Evolutionary conservation across 164 flowering plant genomes (phyloP).

Genomic region (Protea cynaroides): DNA sequence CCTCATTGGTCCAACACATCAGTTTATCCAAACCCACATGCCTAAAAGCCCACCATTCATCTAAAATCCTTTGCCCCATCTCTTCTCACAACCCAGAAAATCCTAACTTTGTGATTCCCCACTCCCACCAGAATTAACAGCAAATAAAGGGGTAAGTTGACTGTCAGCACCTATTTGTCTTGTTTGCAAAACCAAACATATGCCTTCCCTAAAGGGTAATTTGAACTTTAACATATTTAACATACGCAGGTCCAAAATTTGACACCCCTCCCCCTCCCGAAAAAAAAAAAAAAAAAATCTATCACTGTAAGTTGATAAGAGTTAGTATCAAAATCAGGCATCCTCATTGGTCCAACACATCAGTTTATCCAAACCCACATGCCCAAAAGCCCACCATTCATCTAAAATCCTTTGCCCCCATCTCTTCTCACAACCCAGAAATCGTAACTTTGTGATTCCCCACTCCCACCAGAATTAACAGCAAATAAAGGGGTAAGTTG

Average conservation of each 20-base stretch:
- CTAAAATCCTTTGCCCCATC: conserved; percentile 16
- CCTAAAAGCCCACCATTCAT: conserved; percentile 23
- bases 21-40: conserved; percentile 50
- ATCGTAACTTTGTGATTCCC: conserved; percentile 7
- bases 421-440: conserved; percentile 4
- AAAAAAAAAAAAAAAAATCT: too few species aligned
- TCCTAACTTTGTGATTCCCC: conserved; percentile 11
- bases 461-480: conserved; percentile 3
- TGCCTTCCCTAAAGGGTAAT: too few species aligned
- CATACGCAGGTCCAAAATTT: too few species aligned
- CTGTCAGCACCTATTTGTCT: too few species aligned
- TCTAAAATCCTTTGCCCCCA: conserved; percentile 17
- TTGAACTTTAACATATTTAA: too few species aligned
- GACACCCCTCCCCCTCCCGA: too few species aligned
- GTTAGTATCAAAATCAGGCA: conserved; percentile 39
- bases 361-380: conserved; percentile 53
- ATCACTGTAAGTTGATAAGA: conserved; percentile 20
- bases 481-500: too few species aligned
- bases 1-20: conserved; percentile 55
- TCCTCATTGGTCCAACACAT: conserved; percentile 53
- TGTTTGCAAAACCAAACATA: too few species aligned
- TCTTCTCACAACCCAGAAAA: conserved; percentile 5
- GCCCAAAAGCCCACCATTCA: conserved; percentile 23
- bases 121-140: neutral
- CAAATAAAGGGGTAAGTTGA: too few species aligned